phyloP scores from a whole-genome alignment of 768 basidiomycete genomes.

The Calocybe cyanea region DNA sequence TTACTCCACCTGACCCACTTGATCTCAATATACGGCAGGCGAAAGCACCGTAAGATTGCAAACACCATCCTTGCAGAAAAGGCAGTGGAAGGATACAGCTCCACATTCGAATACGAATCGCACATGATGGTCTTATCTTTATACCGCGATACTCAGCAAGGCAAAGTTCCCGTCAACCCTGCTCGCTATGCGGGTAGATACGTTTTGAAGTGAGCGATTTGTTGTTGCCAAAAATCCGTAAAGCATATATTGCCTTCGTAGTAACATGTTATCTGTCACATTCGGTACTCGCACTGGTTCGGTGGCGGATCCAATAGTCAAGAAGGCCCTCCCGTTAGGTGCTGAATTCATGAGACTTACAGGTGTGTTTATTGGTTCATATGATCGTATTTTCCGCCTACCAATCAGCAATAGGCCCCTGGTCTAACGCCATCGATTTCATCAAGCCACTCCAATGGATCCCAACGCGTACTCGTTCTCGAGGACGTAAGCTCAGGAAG shows the following conservation, averaged over 20 bases:
- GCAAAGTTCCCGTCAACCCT: slow-evolving; percentile 31
- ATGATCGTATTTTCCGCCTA: slow-evolving; percentile 14
- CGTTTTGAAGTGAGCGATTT: slow-evolving; percentile 18
- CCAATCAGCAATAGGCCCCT: slow-evolving; percentile 25
- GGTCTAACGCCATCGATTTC: slow-evolving; percentile 43
- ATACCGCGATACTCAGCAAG: slow-evolving; percentile 26
- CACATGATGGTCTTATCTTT: slow-evolving; percentile 33
- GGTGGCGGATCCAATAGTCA: slow-evolving; percentile 32
- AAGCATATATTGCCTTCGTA: too few relatives aligned
- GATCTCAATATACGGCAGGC: slow-evolving; percentile 21
- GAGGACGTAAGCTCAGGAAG: slow-evolving; percentile 34
- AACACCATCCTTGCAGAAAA: slow-evolving; percentile 26
- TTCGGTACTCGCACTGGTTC: slow-evolving; percentile 39
- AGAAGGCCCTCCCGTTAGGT: slow-evolving; percentile 29
- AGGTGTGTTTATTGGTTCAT: slow-evolving; percentile 1
- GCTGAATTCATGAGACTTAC: slow-evolving; percentile 40
- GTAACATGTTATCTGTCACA: slow-evolving; percentile 41
- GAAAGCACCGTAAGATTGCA: slow-evolving; percentile 39
- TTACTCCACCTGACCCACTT: not conserved
- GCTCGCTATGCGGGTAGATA: slow-evolving; percentile 32
- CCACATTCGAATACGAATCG: slow-evolving; percentile 36
- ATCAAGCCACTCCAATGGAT: slow-evolving; percentile 35
- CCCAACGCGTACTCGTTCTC: slow-evolving; percentile 30
- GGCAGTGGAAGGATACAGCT: slow-evolving; percentile 30
- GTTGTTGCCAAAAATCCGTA: too few relatives aligned